These are phyloP conservation scores for Apiospora sp. DNA, from an alignment of 2,329 filamentous ascomycete species.

Conservation along the genomic window DNA sequence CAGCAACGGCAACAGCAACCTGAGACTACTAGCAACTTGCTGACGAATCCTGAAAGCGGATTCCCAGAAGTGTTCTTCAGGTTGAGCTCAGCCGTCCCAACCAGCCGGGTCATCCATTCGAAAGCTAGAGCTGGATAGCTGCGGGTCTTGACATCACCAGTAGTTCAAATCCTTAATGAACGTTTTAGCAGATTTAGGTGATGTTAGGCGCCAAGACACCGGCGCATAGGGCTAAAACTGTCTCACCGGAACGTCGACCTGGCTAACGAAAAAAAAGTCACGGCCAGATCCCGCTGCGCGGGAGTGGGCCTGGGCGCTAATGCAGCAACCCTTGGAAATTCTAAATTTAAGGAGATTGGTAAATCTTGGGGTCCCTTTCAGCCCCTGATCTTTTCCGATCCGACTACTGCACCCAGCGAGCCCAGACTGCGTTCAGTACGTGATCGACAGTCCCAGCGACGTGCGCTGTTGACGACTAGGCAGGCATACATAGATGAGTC, in stretches of 20 bases:
- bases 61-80: background rate
- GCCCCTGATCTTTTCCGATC: background rate
- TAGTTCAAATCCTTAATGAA: background rate
- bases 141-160: slow-evolving; percentile 4
- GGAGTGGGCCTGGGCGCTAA: background rate
- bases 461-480: background rate
- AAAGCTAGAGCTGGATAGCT: background rate
- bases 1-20: background rate
- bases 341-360: slow-evolving; percentile 16
- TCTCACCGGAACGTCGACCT: slow-evolving; percentile 12
- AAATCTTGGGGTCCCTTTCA: background rate
- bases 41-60: background rate
- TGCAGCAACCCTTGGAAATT: background rate
- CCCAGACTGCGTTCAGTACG: background rate
- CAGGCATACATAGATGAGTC: background rate
- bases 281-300: background rate
- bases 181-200: background rate
- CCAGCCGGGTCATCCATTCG: background rate
- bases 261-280: background rate
- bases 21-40: background rate
- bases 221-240: slow-evolving; percentile 7
- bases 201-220: background rate
- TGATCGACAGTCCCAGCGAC: background rate
- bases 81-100: background rate
- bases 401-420: background rate